Evolutionary conservation across 2,329 filamentous ascomycete genomes (phyloP).

Genomic region (Drechslerella coelobrocha): DNA sequence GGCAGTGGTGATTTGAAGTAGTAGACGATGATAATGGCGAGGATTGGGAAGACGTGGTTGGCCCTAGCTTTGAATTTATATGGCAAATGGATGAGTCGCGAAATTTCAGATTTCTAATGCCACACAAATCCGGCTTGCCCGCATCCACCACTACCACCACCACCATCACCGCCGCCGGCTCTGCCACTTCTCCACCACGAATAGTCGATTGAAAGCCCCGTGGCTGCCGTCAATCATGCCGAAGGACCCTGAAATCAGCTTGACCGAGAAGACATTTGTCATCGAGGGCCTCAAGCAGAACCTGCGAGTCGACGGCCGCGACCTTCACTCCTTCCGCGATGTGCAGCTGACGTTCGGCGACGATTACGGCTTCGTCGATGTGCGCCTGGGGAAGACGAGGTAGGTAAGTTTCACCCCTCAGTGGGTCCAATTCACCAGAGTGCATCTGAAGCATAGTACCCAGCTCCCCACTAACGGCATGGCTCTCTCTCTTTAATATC

Average conservation of each 20-base stretch:
- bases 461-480: conserved; percentile 9
- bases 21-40: background rate
- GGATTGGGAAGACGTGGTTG: background rate
- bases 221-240: conserved; percentile 71
- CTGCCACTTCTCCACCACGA: background rate
- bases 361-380: conserved; percentile 87
- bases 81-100: conserved; percentile 34
- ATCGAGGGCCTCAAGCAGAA: conserved; percentile 80
- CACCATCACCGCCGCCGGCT: background rate
- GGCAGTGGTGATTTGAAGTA: background rate
- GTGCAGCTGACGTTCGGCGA: conserved; percentile 83
- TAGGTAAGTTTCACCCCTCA: conserved; percentile 58
- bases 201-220: background rate
- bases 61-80: conserved; percentile 23
- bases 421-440: background rate
- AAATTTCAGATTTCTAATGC: conserved; percentile 49
- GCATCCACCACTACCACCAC: conserved; percentile 9
- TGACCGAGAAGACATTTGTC: conserved; percentile 86
- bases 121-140: background rate
- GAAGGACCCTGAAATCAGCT: conserved; percentile 86
- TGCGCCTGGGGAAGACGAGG: conserved; percentile 89
- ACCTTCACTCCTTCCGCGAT: conserved; percentile 78
- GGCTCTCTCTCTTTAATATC: conserved; percentile 2
- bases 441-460: background rate
- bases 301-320: conserved; percentile 81